Conservation (phyloP, 805 yeast species). For the Ogataea zsoltii region DNA sequence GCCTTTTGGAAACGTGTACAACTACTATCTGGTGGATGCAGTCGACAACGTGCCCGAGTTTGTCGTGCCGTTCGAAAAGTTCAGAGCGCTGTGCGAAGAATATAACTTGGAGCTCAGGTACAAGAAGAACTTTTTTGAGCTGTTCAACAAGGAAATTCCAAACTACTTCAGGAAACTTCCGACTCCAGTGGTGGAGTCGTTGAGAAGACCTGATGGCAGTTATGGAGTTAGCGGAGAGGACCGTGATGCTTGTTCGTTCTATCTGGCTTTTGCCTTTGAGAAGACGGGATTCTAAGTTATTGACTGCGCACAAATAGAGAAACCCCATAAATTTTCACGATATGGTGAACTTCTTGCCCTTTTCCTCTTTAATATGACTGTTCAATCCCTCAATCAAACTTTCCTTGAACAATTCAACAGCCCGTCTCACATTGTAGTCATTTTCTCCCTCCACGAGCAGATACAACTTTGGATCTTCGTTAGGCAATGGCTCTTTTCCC, state of each 20-base stretch:
- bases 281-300: conserved; percentile 34
- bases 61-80: conserved; percentile 90
- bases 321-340: too few relatives aligned
- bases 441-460: conserved; percentile 75
- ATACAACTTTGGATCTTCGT: conserved; percentile 73
- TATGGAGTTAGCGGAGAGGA: conserved; percentile 89
- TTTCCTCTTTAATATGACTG: conserved; percentile 21
- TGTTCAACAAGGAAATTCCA: conserved; percentile 80
- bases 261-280: conserved; percentile 80
- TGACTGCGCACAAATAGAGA: too few relatives aligned
- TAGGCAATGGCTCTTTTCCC: conserved; percentile 53
- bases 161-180: conserved; percentile 59
- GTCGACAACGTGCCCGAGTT: conserved; percentile 96
- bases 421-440: conserved; percentile 56
- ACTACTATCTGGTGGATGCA: conserved; percentile 84
- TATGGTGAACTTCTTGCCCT: conserved; percentile 19
- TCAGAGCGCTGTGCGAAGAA: conserved; percentile 81
- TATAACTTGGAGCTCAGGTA: conserved; percentile 71
- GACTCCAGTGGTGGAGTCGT: conserved; percentile 58
- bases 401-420: conserved; percentile 57
- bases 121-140: conserved; percentile 75
- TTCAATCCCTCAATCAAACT: conserved; percentile 52
- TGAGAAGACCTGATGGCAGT: conserved; percentile 74
- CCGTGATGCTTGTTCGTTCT: conserved; percentile 83
- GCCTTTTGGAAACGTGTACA: conserved; percentile 83